Evolutionary conservation across 1,139 yeast genomes (phyloP), one percentile per base, ranked within the genome.

Genomic region (Suhomyces ambrosiae): DNA sequence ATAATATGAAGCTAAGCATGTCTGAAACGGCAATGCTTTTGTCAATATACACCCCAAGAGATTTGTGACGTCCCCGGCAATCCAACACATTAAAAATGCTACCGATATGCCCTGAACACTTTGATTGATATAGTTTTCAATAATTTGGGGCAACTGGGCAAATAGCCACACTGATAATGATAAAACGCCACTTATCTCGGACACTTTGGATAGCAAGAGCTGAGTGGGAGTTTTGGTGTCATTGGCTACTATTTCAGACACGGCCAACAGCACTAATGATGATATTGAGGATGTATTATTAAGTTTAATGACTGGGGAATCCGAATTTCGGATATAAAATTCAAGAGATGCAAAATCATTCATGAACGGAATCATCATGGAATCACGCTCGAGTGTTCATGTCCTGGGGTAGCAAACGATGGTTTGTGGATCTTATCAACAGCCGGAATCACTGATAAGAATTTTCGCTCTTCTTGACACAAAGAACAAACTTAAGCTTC

Each of bases 151-250:
- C 7, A 57, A 46, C 44, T 57, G 61, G 9, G 61, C 61, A 48
- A 57, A 56, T 13, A 57, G 52, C 61, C 61, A 57, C 28, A 63
- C 52, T 10, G 58, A 50, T 21, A 64, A 46, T 13, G 69, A 63
- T 5, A 61, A 41, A 14, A 59, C 49, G 1, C 68, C 68, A 13
- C 55, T 41, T 3, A 46, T 32, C 33, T 48, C 48, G 9, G 60
- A 54, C 12, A 53, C 35, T 4, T 37, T 40, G 19, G 37, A 21
- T 7, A 42, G 27, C 2, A 40, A 19, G 3, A n/a, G 25, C 23
- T 25, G 32, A 21, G 7, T 18, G 16, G 27, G 10, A 9, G 28
- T 12, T 7, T n/a, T 6, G 22, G 26, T 16, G 8, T 23, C 12
- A 23, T 23, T 9, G 5, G 24, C 5, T 7, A 6, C 21, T 5